phyloP scores from a whole-genome alignment of 129 eudicot genomes.

The Deinandra increscens region DNA sequence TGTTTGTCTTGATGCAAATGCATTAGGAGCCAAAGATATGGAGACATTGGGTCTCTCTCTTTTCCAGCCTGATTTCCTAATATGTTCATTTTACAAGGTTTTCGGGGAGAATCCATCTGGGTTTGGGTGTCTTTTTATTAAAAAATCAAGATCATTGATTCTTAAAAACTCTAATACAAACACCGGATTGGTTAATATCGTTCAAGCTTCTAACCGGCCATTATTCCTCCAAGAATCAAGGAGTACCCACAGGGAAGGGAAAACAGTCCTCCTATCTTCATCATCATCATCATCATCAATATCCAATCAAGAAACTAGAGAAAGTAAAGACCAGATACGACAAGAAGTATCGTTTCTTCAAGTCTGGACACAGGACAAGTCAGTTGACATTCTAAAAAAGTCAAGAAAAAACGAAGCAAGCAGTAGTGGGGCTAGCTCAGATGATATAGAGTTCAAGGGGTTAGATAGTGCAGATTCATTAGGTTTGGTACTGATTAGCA shows the following conservation, averaged over 20 bases:
- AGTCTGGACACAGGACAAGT: conserved; percentile 33
- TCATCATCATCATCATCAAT: conserved; percentile 28
- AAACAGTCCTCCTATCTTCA: conserved; percentile 16
- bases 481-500: conserved; percentile 66
- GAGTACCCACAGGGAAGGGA: conserved; percentile 9
- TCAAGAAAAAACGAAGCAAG: conserved; percentile 30
- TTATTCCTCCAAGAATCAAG: conserved; percentile 28
- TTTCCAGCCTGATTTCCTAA: conserved; percentile 71
- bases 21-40: conserved; percentile 82
- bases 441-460: conserved; percentile 50
- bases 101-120: conserved; percentile 90
- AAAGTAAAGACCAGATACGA: conserved; percentile 14
- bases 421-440: conserved; percentile 30
- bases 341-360: conserved; percentile 27
- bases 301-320: conserved; percentile 29
- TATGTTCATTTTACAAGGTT: conserved; percentile 78
- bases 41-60: conserved; percentile 85
- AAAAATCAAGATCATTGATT: conserved; percentile 51
- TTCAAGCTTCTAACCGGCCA: conserved; percentile 36
- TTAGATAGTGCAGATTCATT: conserved; percentile 72
- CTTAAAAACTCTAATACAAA: conserved; percentile 43
- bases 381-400: conserved; percentile 15
- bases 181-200: conserved; percentile 53
- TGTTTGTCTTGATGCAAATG: conserved; percentile 74
- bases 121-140: conserved; percentile 72